Base-by-base conservation (phyloP, 2,329 filamentous ascomycete genomes). In the Calonectria montana region DNA sequence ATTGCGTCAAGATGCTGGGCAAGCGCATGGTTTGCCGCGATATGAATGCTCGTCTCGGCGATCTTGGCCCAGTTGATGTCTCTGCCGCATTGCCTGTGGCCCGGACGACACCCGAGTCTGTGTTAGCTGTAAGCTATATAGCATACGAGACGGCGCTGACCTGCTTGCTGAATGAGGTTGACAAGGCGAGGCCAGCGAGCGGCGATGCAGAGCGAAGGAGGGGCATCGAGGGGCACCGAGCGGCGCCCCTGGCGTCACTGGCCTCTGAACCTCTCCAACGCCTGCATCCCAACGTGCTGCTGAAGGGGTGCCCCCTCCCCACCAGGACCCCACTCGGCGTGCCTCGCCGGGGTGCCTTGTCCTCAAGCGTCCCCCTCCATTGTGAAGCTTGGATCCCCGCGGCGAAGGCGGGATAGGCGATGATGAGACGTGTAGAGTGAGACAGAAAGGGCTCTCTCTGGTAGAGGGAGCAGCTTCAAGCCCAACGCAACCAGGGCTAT, bases 261-360 rank as follows among this genome's bases (percentile, higher is more conserved):
- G 74, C 59, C 67, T 31, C 61, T 47, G 43, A 47, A 39, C 18
- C 43, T 35, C 62, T 65, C 27, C 29, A 48, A 50, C 18, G 29
- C 31, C 45, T 25, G 21, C 21, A 39, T 48, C 29, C 55, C 65
- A 69, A 48, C 37, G 50, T 59, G 55, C 67, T 57, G 67, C 53
- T 31, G 37, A 64, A 57, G 57, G 10, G 21, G 21, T 59, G 53
- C 50, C 31, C 45, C 53, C 76, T n/a, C 77, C 73, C 77, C 77
- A 78, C 77, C 53, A 62, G 69, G 39, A 71, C 73, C 71, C 77
- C 77, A 78, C 77, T 79, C 77, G 68, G 75, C 63, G 59, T 64
- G 73, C 70, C 70, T 78, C 75, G 74, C 77, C 75, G 75, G 72
- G 76, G 61, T 62, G 43, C 64, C 57, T 39, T 61, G 63, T 43